Conservation (phyloP, 345 rosid species). For the Bruguiera parviflora region DNA sequence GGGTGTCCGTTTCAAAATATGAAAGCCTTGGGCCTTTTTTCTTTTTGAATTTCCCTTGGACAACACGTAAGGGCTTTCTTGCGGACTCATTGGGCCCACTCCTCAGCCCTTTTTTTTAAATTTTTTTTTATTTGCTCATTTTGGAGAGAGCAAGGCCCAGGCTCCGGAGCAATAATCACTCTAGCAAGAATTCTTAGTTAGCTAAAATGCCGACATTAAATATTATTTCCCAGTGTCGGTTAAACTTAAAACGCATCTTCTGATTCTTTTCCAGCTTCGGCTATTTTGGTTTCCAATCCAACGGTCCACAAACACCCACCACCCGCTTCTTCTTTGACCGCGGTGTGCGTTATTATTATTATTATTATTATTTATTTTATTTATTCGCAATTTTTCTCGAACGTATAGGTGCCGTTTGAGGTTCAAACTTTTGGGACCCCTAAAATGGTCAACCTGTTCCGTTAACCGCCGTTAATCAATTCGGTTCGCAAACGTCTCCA, state of each 20-base stretch:
- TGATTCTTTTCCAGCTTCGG: constrained; percentile 11
- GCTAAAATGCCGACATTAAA: not conserved
- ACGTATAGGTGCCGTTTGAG: constrained; percentile 63
- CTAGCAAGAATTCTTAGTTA: not conserved
- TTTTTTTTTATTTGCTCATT: not conserved
- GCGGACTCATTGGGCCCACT: constrained; percentile 8
- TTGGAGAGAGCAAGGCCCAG: too few relatives aligned
- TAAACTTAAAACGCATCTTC: too few relatives aligned
- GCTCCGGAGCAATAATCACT: not conserved
- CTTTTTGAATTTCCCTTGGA: not conserved
- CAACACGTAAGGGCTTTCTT: not conserved
- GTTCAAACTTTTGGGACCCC: constrained; percentile 42
- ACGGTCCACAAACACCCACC: constrained; percentile 36
- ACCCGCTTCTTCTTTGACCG: constrained; percentile 23
- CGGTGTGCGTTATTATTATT: not conserved
- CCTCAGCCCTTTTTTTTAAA: constrained; percentile 1
- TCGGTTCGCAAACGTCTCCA: constrained; percentile 4
- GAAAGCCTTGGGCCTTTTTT: not conserved
- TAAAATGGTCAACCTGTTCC: constrained; percentile 21
- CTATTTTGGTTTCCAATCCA: constrained; percentile 13
- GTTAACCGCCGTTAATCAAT: constrained; percentile 36
- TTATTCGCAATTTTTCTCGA: not conserved
- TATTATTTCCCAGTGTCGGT: not conserved
- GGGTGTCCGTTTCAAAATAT: not conserved
- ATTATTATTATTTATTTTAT: too few relatives aligned